These are phyloP conservation scores for Fusarium nelsonii DNA, from an alignment of 2,329 filamentous ascomycete genomes.

Conservation along the genomic window DNA sequence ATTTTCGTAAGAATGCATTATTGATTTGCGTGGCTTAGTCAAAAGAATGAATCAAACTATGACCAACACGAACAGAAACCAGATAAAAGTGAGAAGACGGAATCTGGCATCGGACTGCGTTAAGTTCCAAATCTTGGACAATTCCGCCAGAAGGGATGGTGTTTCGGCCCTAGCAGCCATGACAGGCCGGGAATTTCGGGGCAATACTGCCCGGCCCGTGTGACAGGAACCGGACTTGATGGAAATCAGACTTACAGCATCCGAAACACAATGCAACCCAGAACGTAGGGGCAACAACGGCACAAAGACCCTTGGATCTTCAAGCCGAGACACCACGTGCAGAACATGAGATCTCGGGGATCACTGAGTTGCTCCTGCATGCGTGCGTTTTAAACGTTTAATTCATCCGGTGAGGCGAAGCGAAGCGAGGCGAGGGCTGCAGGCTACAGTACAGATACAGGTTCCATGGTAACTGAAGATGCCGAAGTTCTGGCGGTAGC, in stretches of 20 bases:
- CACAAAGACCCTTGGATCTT: conserved; percentile 25
- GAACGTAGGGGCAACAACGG: conserved; percentile 1
- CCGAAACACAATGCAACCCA: conserved; percentile 24
- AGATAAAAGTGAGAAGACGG: conserved; percentile 5
- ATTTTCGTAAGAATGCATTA: neutral
- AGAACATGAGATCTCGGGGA: conserved; percentile 24
- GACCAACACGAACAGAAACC: neutral
- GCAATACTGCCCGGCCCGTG: conserved; percentile 30
- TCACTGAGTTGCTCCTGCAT: conserved; percentile 16
- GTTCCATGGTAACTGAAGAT: neutral
- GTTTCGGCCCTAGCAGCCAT: conserved; percentile 44
- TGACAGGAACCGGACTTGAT: conserved; percentile 12
- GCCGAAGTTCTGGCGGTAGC: conserved; percentile 48
- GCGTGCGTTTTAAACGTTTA: neutral
- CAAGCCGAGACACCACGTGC: conserved; percentile 34
- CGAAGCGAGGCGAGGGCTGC: conserved; percentile 5
- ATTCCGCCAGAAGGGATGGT: conserved; percentile 17
- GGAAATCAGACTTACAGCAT: conserved; percentile 17
- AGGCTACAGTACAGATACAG: neutral
- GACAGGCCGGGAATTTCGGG: conserved; percentile 30
- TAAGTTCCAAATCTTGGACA: conserved; percentile 9
- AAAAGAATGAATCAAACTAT: neutral
- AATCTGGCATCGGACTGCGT: conserved; percentile 2
- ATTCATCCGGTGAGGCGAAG: conserved; percentile 29
- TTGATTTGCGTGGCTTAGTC: neutral